Conservation (phyloP, 129 eudicot genomes). For the Lonicera japonica region DNA sequence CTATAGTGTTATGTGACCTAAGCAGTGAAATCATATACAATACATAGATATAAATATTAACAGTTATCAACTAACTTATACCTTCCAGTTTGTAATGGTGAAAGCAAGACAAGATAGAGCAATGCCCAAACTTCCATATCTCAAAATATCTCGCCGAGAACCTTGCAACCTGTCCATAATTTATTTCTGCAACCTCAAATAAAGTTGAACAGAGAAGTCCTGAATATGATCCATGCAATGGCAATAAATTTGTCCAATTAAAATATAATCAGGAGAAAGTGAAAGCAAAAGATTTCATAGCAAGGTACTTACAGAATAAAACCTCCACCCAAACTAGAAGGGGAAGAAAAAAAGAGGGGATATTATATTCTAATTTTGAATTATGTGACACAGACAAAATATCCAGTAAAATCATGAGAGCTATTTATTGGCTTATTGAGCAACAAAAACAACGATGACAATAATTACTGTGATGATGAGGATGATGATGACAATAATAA, state of each 20-base stretch:
- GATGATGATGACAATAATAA: too few relatives aligned
- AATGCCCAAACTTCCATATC: slow-evolving; percentile 95
- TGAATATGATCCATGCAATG: slow-evolving; percentile 5
- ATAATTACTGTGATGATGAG: too few relatives aligned
- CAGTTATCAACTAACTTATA: slow-evolving; percentile 19
- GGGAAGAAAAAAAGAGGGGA: background rate
- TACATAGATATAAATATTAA: too few relatives aligned
- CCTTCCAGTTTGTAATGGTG: slow-evolving; percentile 77
- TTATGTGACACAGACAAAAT: too few relatives aligned
- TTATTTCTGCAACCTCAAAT: slow-evolving; percentile 31
- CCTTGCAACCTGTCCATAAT: slow-evolving; percentile 77
- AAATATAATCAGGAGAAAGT: background rate
- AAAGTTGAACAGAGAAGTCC: slow-evolving; percentile 3
- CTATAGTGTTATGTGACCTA: too few relatives aligned
- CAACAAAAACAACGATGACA: too few relatives aligned
- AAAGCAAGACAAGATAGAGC: slow-evolving; percentile 71
- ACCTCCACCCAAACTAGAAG: background rate
- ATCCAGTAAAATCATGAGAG: too few relatives aligned
- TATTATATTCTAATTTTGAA: too few relatives aligned
- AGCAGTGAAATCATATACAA: too few relatives aligned
- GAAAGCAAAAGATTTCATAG: background rate
- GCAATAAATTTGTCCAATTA: slow-evolving; percentile 12
- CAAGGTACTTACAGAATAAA: background rate
- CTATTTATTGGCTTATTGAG: too few relatives aligned
- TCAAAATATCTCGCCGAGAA: slow-evolving; percentile 72